Evolutionary conservation across 2,329 filamentous ascomycete genomes (phyloP).

Genomic region (Colletotrichum sp.): DNA sequence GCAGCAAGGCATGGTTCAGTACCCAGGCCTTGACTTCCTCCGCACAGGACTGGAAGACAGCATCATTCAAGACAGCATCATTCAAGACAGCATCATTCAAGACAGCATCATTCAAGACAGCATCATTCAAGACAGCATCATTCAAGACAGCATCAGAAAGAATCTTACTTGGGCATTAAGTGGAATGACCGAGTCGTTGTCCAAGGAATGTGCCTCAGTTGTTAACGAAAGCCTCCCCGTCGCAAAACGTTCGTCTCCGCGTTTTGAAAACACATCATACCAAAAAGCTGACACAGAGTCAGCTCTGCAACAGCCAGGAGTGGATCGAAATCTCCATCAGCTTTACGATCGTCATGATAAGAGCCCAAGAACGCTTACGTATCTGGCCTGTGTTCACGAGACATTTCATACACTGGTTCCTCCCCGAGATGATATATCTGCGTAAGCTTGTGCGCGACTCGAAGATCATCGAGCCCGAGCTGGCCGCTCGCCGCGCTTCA

Average conservation of each 20-base stretch:
- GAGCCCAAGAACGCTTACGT: not conserved
- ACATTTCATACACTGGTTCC: not conserved
- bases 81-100: no score
- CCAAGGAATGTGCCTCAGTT: not conserved
- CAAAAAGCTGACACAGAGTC: rapidly evolving
- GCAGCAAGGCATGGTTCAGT: not conserved
- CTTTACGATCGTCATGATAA: not conserved
- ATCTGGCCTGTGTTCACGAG: not conserved
- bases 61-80: not conserved
- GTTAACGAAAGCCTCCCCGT: not conserved
- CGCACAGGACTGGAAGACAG: not conserved
- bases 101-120: no score
- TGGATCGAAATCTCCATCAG: not conserved
- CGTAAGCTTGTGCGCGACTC: not conserved
- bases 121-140: no score
- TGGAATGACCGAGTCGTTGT: not conserved
- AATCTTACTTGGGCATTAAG: no score
- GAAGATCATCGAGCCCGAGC: not conserved
- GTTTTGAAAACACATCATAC: not conserved
- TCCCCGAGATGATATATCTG: not conserved
- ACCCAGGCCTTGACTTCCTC: not conserved
- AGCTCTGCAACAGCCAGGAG: not conserved
- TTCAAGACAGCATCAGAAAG: no score
- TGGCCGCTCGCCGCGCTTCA: not conserved
- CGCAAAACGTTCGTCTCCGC: rapidly evolving